A percentile compares a stretch with the other conserved stretches of the same genome.
These are phyloP conservation scores for Gnomoniopsis smithogilvyi DNA, from an alignment of 2,329 filamentous ascomycete species.

Conservation along the genomic window DNA sequence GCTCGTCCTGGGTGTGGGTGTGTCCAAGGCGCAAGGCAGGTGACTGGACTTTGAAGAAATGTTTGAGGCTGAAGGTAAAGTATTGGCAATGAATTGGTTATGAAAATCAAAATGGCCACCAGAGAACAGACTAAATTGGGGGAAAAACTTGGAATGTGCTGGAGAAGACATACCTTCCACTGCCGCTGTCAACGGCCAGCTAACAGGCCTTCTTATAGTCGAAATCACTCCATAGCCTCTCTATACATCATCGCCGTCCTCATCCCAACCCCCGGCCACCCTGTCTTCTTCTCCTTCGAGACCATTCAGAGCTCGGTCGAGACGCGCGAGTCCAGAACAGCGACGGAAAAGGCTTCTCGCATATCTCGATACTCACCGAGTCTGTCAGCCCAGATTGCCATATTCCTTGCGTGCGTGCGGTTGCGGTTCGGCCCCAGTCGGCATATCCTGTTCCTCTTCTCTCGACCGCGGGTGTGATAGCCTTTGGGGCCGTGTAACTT, in stretches of 20 bases:
- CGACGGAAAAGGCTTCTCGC: slow-evolving; percentile 1
- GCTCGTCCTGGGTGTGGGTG: neutral
- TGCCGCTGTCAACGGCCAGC: neutral
- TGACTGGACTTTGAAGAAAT: neutral
- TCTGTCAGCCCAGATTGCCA: neutral
- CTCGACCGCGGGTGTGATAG: neutral
- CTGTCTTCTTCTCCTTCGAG: neutral
- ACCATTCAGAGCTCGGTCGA: neutral
- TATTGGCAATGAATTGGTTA: neutral
- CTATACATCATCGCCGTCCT: neutral
- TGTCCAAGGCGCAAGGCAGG: neutral
- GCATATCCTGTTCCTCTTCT: neutral
- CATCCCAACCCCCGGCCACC: neutral
- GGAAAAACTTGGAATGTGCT: neutral
- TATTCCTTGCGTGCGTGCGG: neutral
- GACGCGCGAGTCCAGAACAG: neutral
- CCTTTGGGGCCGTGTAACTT: neutral
- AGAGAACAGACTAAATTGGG: neutral
- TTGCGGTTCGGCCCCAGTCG: neutral
- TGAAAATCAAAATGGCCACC: neutral
- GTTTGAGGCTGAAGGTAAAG: neutral
- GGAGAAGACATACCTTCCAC: neutral
- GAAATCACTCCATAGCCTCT: neutral
- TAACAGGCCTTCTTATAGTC: neutral
- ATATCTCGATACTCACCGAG: neutral